These are phyloP conservation scores for Ophiostoma novo-ulmi DNA, from an alignment of 2,329 filamentous ascomycete genomes.

Conservation along the genomic window DNA sequence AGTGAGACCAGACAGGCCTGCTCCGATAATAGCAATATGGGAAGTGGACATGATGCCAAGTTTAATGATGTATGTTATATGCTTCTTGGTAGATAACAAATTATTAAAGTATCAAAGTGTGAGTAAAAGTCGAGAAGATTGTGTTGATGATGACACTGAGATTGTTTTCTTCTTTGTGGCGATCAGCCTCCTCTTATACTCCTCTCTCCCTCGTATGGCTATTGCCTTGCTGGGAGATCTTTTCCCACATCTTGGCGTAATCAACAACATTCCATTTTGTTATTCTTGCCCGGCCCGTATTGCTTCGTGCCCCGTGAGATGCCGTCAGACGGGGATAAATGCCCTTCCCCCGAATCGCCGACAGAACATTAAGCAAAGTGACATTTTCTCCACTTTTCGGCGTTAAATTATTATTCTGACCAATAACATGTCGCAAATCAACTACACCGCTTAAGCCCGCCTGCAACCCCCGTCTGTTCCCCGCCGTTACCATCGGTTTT, in stretches of 20 bases:
- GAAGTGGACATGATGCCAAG: neutral
- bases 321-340: slow-evolving; percentile 1
- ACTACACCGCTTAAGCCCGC: neutral
- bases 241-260: neutral
- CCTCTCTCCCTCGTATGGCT: neutral
- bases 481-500: neutral
- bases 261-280: neutral
- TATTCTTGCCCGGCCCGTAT: neutral
- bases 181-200: neutral
- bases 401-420: neutral
- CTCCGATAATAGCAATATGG: slow-evolving; percentile 24
- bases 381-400: neutral
- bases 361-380: neutral
- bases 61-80: neutral
- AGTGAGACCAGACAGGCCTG: slow-evolving; percentile 40
- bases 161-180: neutral
- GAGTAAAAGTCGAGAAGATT: neutral
- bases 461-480: neutral
- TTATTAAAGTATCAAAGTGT: neutral
- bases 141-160: neutral
- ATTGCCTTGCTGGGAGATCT: neutral
- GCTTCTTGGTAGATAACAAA: too few species aligned
- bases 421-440: neutral
- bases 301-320: neutral
- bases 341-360: neutral